phyloP scores from a whole-genome alignment of 495 filamentous ascomycete species.

The Tuber calosporum region DNA sequence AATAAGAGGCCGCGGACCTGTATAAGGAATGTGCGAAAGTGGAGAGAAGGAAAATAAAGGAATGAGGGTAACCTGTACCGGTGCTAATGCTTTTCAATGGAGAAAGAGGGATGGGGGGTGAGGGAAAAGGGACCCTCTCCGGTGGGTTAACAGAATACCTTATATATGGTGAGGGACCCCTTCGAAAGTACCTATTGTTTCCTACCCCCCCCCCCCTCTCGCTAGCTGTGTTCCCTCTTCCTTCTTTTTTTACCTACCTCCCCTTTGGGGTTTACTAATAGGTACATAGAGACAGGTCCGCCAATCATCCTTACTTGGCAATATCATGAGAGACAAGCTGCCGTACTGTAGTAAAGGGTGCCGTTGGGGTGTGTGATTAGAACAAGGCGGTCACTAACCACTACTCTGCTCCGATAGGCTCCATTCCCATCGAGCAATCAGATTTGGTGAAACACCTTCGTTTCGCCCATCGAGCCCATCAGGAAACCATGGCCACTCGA shows the following conservation, averaged over 20 bases:
- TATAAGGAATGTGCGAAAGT: not conserved
- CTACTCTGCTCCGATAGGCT: not conserved
- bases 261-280: not conserved
- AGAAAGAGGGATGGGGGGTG: not conserved
- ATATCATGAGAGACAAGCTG: not conserved
- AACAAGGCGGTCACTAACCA: not conserved
- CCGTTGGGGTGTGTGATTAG: not conserved
- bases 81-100: constrained; percentile 2
- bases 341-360: not conserved
- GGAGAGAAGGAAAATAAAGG: not conserved
- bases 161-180: not conserved
- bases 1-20: not conserved
- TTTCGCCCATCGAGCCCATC: not conserved
- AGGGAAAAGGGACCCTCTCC: not conserved
- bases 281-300: not conserved
- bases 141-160: not conserved
- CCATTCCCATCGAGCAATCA: not conserved
- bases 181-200: not conserved
- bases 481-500: not conserved
- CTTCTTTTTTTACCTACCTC: not conserved
- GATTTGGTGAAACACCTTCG: constrained; percentile 4
- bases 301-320: not conserved
- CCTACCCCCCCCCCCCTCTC: not conserved
- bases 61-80: constrained; percentile 1
- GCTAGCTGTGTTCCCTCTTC: not conserved